Evolutionary conservation across 1,284 basidiomycete species (phyloP).

Genomic region (Cystobasidium sp.): DNA sequence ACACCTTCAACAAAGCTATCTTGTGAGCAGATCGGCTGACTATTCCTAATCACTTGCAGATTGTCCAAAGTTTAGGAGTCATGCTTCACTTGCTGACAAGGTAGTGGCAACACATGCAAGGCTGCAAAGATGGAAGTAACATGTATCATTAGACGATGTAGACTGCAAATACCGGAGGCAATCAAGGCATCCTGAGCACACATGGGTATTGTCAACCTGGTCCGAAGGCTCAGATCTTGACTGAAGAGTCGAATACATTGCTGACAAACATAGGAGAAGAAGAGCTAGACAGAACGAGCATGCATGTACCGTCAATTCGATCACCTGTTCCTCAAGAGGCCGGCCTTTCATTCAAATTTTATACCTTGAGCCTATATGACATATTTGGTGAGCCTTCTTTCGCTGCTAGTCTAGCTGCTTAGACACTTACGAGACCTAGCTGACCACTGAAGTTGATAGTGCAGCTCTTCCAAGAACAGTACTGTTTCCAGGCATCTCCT

Average conservation of each 20-base stretch:
- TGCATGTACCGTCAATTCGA: too few species aligned
- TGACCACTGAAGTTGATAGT: slow-evolving; percentile 91
- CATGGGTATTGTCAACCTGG: not conserved
- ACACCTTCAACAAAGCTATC: not conserved
- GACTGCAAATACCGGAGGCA: not conserved
- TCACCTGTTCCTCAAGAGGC: not conserved
- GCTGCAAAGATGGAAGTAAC: not conserved
- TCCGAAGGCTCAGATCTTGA: too few species aligned
- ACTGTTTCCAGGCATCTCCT: slow-evolving; percentile 83
- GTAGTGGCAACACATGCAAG: not conserved
- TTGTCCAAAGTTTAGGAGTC: slow-evolving; percentile 46
- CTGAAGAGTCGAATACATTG: too few species aligned
- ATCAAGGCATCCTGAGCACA: not conserved
- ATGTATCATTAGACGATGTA: slow-evolving; percentile 20
- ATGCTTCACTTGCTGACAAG: slow-evolving; percentile 47
- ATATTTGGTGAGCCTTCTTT: too few species aligned
- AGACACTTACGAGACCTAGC: slow-evolving; percentile 68
- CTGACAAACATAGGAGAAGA: too few species aligned
- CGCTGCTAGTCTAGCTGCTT: not conserved
- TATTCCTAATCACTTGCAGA: slow-evolving; percentile 18
- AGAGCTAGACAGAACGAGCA: too few species aligned
- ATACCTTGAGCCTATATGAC: slow-evolving; percentile 40
- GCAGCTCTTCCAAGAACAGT: slow-evolving; percentile 67
- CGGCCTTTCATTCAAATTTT: slow-evolving; percentile 37
- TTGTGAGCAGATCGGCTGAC: not conserved